These are phyloP conservation scores for Aspergillus ellipticus DNA, from an alignment of 495 filamentous ascomycete species.

Conservation along the genomic window DNA sequence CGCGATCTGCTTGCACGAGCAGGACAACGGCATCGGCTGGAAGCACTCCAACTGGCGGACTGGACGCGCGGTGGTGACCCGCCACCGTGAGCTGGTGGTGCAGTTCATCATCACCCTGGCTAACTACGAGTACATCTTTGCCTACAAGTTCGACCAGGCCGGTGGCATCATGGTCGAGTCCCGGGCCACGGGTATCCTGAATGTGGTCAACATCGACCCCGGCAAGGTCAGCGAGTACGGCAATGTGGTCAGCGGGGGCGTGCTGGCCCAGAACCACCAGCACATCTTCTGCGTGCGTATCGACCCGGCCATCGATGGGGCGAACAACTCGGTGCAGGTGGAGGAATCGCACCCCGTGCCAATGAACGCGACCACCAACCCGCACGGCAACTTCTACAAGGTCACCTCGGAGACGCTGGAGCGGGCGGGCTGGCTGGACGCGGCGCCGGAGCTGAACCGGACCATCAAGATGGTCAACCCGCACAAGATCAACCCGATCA, in stretches of 20 bases:
- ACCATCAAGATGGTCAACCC: conserved; percentile 81
- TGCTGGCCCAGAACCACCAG: conserved; percentile 79
- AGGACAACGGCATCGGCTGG: conserved; percentile 67
- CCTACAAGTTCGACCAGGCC: conserved; percentile 85
- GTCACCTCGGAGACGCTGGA: conserved; percentile 58
- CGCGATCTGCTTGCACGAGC: conserved; percentile 67
- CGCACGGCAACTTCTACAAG: conserved; percentile 76
- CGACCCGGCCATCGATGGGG: conserved; percentile 79
- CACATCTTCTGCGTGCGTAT: conserved; percentile 90
- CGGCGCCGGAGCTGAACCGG: conserved; percentile 62
- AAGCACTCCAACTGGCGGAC: conserved; percentile 72
- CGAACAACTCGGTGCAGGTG: conserved; percentile 63
- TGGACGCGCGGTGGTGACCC: conserved; percentile 58
- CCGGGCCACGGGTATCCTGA: conserved; percentile 83
- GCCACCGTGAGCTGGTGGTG: conserved; percentile 58
- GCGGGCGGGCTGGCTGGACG: conserved; percentile 64
- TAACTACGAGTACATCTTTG: conserved; percentile 86
- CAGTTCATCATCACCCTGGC: conserved; percentile 79
- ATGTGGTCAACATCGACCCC: conserved; percentile 80
- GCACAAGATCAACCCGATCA: conserved; percentile 64
- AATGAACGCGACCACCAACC: conserved; percentile 68
- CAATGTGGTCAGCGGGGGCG: conserved; percentile 83
- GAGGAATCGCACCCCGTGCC: conserved; percentile 74
- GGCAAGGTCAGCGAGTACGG: conserved; percentile 59
- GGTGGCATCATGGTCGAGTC: conserved; percentile 79